Base-by-base conservation (phyloP, 139 green algal species). In the Coelastrella sp. region DNA sequence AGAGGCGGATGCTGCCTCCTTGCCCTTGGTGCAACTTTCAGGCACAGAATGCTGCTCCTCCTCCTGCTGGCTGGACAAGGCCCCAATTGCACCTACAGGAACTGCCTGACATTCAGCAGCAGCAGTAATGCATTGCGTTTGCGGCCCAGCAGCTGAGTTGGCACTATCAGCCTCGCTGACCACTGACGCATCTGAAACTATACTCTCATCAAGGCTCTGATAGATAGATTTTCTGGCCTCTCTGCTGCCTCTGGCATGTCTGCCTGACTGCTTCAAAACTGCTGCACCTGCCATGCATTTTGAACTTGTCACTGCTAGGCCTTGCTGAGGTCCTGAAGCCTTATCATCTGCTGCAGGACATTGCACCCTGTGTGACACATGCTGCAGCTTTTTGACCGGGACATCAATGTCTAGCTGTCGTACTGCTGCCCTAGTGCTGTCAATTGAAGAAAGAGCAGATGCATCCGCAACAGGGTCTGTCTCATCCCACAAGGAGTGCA, bases 401-500 rank as follows among this genome's bases (percentile, higher is more conserved):
- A 49, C 35, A 49, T 49, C 35, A 49, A 5, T 49, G 35, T 49
- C 35, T 49, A 49, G 81, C 22, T 74, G 78, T 22, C 10, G 56
- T 73, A 57, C 79, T 84, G 56, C 6, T 66, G 78, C 15, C 20
- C 78, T 84, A 11, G 8, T 65, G 56, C 78, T 65, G 78, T 10
- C 78, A 3, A n/a, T 22, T n/a, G 59, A 24, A 79, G 63, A 61
- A n/a, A 27, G n/a, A 27, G 76, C 76, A n/a, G 24, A 14, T 20
- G 27, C 76, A 8, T 24, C 59, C 15, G 80, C 60, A 58, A 86
- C 74, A 7, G 82, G 82, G 17, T 87, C 82, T 57, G 82, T 87
- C 27, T 87, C 82, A 66, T 87, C 82, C 82, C 82, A 87, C 27
- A 87, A 49, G 6, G 82, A 87, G 27, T 87, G 82, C 65, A 35